phyloP scores from a whole-genome alignment of 495 filamentous ascomycete species.

The Immersiella caudata region DNA sequence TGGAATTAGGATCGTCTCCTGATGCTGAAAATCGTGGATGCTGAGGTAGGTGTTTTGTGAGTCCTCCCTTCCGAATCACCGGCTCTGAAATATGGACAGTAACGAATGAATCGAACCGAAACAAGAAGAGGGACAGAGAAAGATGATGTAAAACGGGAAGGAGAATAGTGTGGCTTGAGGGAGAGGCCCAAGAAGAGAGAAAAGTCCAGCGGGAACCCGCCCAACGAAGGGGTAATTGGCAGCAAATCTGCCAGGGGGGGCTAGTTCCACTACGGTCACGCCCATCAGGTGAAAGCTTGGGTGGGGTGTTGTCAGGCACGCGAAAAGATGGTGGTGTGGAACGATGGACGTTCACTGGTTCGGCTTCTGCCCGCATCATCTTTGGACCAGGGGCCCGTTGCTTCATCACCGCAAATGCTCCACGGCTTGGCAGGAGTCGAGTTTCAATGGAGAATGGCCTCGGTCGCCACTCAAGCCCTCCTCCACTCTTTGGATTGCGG shows the following conservation, averaged over 20 bases:
- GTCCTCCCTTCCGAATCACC: slow-evolving; percentile 24
- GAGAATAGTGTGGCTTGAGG: slow-evolving; percentile 36
- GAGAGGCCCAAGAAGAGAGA: slow-evolving; percentile 28
- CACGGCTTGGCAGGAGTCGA: slow-evolving; percentile 28
- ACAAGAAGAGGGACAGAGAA: slow-evolving; percentile 30
- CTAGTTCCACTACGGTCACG: slow-evolving; percentile 27
- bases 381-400: slow-evolving; percentile 22
- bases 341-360: slow-evolving; percentile 16
- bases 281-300: slow-evolving; percentile 24
- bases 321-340: slow-evolving; percentile 12
- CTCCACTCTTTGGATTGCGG: slow-evolving; percentile 8
- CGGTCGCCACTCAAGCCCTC: slow-evolving; percentile 12
- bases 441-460: slow-evolving; percentile 16
- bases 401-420: slow-evolving; percentile 25
- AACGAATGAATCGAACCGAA: slow-evolving; percentile 42
- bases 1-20: slow-evolving; percentile 12
- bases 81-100: slow-evolving; percentile 29
- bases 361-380: slow-evolving; percentile 19
- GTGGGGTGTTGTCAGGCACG: slow-evolving; percentile 24
- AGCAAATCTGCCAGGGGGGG: slow-evolving; percentile 28
- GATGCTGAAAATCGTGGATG: slow-evolving; percentile 7
- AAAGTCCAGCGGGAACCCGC: slow-evolving; percentile 29
- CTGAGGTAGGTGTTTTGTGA: slow-evolving; percentile 11
- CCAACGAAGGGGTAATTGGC: slow-evolving; percentile 37
- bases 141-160: slow-evolving; percentile 35